A percentile compares a stretch with the other conserved stretches of the same genome.
Conservation (phyloP, 73 alveolate genomes). For the Effrenium voratum region DNA sequence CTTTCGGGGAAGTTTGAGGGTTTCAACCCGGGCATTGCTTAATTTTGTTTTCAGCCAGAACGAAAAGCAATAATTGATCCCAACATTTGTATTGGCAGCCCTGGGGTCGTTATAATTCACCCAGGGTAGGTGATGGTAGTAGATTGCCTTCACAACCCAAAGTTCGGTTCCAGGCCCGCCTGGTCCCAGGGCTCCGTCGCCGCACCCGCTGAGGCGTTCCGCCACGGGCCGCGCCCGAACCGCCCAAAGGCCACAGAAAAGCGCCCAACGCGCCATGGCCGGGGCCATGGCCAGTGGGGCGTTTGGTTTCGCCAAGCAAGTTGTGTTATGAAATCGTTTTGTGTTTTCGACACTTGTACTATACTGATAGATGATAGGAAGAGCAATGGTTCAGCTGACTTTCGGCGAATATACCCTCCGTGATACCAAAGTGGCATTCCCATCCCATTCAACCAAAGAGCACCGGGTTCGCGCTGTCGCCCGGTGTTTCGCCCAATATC, state of each 20-base stretch:
- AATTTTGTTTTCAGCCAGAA: neutral
- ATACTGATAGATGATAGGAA: neutral
- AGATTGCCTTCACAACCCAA: neutral
- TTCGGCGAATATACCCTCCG: neutral
- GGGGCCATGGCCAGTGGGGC: neutral
- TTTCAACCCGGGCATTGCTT: neutral
- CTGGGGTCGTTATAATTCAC: too few species aligned
- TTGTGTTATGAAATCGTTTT: too few species aligned
- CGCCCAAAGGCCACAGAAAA: neutral
- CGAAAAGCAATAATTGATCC: neutral
- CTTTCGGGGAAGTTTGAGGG: too few species aligned
- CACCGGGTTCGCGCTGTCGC: too few species aligned
- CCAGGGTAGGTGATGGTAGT: too few species aligned
- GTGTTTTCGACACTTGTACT: neutral
- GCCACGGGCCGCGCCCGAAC: constrained; percentile 46
- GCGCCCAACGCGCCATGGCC: neutral
- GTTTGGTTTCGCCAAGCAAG: neutral
- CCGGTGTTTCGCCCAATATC: too few species aligned
- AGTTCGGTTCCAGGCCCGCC: neutral
- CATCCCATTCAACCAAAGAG: too few species aligned
- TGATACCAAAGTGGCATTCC: too few species aligned
- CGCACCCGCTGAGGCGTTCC: constrained; percentile 36
- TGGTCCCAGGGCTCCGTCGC: constrained; percentile 44
- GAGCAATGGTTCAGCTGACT: neutral
- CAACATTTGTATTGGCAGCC: neutral